Evolutionary conservation across 306 rosid genomes (phyloP), one percentile per base, ranked within the genome.

Genomic region (Fagus sylvatica): DNA sequence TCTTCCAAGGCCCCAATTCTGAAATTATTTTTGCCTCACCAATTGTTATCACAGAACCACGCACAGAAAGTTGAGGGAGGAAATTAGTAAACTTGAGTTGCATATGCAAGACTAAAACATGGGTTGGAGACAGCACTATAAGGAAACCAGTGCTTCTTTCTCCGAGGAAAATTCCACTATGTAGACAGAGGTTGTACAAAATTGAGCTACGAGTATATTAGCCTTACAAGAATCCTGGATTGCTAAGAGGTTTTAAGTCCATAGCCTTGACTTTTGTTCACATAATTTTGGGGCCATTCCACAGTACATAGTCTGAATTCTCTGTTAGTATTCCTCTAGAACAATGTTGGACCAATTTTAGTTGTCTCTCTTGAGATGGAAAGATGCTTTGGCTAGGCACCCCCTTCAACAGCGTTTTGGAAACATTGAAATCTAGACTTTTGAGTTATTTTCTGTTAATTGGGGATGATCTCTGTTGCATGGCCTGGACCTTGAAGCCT

Each of bases 1-100:
- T 91, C 98, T 77, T 79, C 93, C 75, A 86, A 72, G 71, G 97
- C 97, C 57, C 93, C 98, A 7, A 37, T 68, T 79, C 81, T 95
- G 85, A 87, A 89, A 78, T 86, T 95, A 81, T 85, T 92, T 79
- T 81, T 92, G 93, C 86, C 97, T 37, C 76, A 69, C 67, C 78
- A 22, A 62, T 81, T 88, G 84, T 56, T 87, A 67, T 41, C 64
- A 55, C 71, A 69, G 69, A 40, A 77, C 59, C 17, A 40, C 39
- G 60, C 32, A 39, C 57, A 60, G 71, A 75, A n/a, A 22, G 28
- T 22, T 22, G 28, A 22, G 28, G 28, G 28, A 22, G 28, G 28
- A 22, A 22, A 22, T 22, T 22, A 22, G 28, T 22, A 22, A 22
- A 59, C 74, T 78, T 64, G 74, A 40, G 69, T 17, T n/a, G 74